Percentiles rank a stretch among this genome's conserved stretches.
phyloP scores from a whole-genome alignment of 768 basidiomycete genomes.

The Podaxis rugospora region DNA sequence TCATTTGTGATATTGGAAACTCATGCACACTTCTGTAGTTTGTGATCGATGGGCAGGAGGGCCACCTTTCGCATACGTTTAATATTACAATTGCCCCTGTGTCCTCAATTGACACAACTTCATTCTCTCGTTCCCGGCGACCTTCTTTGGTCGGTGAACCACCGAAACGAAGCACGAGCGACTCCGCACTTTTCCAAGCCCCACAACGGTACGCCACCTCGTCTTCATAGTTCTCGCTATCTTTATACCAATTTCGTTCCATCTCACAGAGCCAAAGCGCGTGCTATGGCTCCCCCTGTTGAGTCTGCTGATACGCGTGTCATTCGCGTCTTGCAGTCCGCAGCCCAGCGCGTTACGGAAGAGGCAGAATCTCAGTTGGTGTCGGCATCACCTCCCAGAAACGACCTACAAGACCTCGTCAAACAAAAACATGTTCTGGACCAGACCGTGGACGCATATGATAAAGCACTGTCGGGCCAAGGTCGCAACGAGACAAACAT shows the following conservation, averaged over 20 bases:
- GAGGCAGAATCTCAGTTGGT: constrained; percentile 67
- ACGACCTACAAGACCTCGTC: constrained; percentile 57
- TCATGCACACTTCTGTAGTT: constrained; percentile 38
- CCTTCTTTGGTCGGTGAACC: constrained; percentile 38
- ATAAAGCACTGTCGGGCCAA: constrained; percentile 59
- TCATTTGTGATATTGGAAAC: not conserved
- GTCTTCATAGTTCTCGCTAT: not conserved
- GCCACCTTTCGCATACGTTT: constrained; percentile 61
- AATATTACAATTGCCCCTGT: constrained; percentile 69
- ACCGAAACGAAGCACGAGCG: constrained; percentile 43
- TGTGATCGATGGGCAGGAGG: constrained; percentile 70
- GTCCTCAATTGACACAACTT: constrained; percentile 36
- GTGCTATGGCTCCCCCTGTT: constrained; percentile 9
- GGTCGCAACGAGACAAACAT: constrained; percentile 47
- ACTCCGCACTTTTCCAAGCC: constrained; percentile 40
- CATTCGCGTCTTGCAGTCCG: constrained; percentile 71
- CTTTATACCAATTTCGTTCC: not conserved
- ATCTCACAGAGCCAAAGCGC: constrained; percentile 6
- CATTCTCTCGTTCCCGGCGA: constrained; percentile 37
- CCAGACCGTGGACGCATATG: constrained; percentile 69
- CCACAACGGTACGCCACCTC: constrained; percentile 30
- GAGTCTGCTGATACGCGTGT: constrained; percentile 62
- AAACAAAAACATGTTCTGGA: constrained; percentile 80
- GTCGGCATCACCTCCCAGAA: constrained; percentile 41
- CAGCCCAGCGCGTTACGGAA: constrained; percentile 74